phyloP scores from a whole-genome alignment of 495 filamentous ascomycete species.

The Neurospora sp. region DNA sequence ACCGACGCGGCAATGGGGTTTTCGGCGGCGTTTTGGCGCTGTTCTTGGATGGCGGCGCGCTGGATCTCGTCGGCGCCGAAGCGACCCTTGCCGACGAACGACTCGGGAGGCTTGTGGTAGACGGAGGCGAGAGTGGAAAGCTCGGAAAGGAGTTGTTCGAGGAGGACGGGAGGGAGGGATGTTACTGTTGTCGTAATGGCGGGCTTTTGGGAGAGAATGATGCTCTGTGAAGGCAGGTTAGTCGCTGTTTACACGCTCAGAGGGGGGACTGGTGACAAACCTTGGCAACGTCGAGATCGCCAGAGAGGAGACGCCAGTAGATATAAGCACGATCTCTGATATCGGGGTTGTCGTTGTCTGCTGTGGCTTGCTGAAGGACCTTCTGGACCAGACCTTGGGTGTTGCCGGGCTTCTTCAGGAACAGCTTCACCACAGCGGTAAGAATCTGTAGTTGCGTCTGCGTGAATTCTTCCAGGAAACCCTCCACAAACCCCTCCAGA shows the following conservation, averaged over 20 bases:
- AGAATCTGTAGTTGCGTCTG: conserved; percentile 93
- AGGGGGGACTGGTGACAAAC: background rate
- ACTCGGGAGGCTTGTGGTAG: conserved; percentile 94
- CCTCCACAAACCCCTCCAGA: conserved; percentile 87
- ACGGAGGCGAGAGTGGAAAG: conserved; percentile 95
- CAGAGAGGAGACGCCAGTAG: conserved; percentile 98
- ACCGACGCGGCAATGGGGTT: conserved; percentile 86
- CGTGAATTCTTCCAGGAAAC: conserved; percentile 86
- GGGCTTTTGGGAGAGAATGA: conserved; percentile 96
- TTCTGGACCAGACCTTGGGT: conserved; percentile 89
- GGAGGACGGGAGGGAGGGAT: conserved; percentile 79
- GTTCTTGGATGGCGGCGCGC: conserved; percentile 91
- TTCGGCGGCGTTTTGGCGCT: conserved; percentile 80
- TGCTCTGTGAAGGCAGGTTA: conserved; percentile 19
- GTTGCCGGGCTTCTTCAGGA: conserved; percentile 94
- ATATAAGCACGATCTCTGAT: conserved; percentile 94
- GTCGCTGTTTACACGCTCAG: background rate
- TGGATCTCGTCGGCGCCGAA: conserved; percentile 87
- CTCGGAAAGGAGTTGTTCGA: conserved; percentile 95
- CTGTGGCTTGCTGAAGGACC: conserved; percentile 96
- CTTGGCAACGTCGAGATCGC: conserved; percentile 78
- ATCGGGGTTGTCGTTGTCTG: conserved; percentile 97
- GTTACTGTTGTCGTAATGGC: conserved; percentile 94
- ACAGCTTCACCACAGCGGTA: conserved; percentile 95
- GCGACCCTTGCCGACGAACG: conserved; percentile 89